Conservation (phyloP, 2,329 filamentous ascomycete species). For the Cordyceps farinosa region DNA sequence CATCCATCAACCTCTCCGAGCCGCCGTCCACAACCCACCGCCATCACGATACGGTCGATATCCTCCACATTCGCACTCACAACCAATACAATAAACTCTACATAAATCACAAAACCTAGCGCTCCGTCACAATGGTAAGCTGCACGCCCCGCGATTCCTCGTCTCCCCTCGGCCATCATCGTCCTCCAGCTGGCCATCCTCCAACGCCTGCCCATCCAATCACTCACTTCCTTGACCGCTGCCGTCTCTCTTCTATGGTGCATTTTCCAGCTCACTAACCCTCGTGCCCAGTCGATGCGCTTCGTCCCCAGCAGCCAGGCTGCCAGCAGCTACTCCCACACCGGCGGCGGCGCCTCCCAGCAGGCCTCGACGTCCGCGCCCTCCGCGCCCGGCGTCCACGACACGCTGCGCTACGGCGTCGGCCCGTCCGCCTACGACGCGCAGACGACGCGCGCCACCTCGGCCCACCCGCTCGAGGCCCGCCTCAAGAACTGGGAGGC, state of each 20-base stretch:
- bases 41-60: neutral
- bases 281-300: slow-evolving; percentile 68
- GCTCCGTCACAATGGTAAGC: slow-evolving; percentile 14
- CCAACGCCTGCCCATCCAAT: slow-evolving; percentile 9
- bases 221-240: slow-evolving; percentile 1
- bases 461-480: slow-evolving; percentile 82
- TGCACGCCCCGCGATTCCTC: neutral
- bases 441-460: slow-evolving; percentile 38
- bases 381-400: slow-evolving; percentile 88
- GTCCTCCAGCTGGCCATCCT: neutral
- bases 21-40: neutral
- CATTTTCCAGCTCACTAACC: slow-evolving; percentile 19
- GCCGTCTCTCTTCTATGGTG: neutral
- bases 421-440: slow-evolving; percentile 56
- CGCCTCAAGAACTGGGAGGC: slow-evolving; percentile 86
- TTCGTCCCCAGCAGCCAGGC: slow-evolving; percentile 72
- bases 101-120: neutral
- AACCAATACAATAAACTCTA: neutral
- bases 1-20: slow-evolving; percentile 14
- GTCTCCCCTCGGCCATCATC: neutral
- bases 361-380: slow-evolving; percentile 65
- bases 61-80: neutral
- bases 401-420: slow-evolving; percentile 83
- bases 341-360: slow-evolving; percentile 29
- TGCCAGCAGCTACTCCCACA: slow-evolving; percentile 63